These are phyloP conservation scores for Kodamaea neixiangensis DNA, from an alignment of 805 yeast species.

Conservation along the genomic window DNA sequence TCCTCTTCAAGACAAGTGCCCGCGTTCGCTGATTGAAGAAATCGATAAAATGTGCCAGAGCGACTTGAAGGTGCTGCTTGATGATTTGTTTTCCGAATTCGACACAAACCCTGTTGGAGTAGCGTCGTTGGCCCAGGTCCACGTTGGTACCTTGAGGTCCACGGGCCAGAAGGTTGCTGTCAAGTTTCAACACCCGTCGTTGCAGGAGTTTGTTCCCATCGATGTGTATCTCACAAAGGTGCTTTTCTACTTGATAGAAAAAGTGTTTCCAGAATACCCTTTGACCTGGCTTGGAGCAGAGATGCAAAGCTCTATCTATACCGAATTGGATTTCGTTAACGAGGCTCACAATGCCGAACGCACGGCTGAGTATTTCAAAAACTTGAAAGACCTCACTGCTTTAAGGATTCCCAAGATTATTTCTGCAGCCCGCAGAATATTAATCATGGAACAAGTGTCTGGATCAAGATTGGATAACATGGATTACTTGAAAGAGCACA, in stretches of 20 bases:
- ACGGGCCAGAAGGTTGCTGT: constrained; percentile 83
- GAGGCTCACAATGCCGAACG: constrained; percentile 80
- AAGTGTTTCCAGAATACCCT: constrained; percentile 91
- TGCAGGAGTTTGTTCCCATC: constrained; percentile 84
- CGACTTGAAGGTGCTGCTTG: constrained; percentile 64
- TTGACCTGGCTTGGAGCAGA: constrained; percentile 96
- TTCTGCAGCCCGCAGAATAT: constrained; percentile 65
- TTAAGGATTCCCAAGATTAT: constrained; percentile 74
- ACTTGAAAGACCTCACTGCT: constrained; percentile 64
- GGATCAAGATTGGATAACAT: constrained; percentile 86
- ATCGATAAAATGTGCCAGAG: constrained; percentile 62
- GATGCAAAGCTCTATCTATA: constrained; percentile 78
- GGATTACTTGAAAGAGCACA: constrained; percentile 57
- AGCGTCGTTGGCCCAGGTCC: constrained; percentile 96
- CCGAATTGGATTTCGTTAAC: constrained; percentile 84
- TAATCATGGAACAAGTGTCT: constrained; percentile 83
- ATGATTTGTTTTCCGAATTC: constrained; percentile 67
- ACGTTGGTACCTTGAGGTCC: constrained; percentile 61
- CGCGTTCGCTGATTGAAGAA: constrained; percentile 71
- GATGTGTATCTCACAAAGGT: constrained; percentile 78
- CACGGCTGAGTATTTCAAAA: constrained; percentile 68
- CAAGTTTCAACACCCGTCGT: constrained; percentile 89
- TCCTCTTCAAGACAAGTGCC: constrained; percentile 90
- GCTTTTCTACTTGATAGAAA: constrained; percentile 72
- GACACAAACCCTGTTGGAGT: constrained; percentile 83